Percentiles rank a stretch among this genome's conserved stretches.
phyloP scores from a whole-genome alignment of 2,329 filamentous ascomycete species.

The Ambrosiella beaveri region DNA sequence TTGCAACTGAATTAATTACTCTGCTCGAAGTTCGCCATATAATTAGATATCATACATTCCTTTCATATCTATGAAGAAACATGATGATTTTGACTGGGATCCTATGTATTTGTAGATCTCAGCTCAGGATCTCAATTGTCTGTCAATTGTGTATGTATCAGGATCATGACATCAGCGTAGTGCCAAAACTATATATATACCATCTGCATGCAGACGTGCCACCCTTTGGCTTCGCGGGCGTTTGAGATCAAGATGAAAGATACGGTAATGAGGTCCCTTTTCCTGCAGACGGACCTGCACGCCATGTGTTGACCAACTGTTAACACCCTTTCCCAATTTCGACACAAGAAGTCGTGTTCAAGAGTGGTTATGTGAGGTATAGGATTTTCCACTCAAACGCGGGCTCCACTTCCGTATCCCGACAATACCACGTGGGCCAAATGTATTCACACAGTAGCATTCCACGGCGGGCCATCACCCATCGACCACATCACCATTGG shows the following conservation, averaged over 20 bases:
- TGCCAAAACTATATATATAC: constrained; percentile 3
- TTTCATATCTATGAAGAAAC: no score
- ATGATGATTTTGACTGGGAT: no score
- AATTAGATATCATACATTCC: no score
- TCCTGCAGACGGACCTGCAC: neutral
- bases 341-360: no score
- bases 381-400: constrained; percentile 3
- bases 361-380: no score
- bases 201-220: neutral
- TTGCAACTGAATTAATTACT: no score
- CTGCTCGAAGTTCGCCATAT: no score
- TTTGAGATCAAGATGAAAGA: neutral
- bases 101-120: neutral
- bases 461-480: neutral
- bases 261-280: neutral
- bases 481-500: no score
- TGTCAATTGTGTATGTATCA: neutral
- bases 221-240: neutral
- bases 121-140: neutral
- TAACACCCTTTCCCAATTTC: neutral
- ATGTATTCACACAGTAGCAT: neutral
- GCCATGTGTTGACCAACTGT: neutral
- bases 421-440: constrained; percentile 1
- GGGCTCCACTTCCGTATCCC: constrained; percentile 1
- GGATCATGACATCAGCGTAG: constrained; percentile 6